Evolutionary conservation across 768 basidiomycete genomes (phyloP), one percentile per base, ranked within the genome.

Genomic region (Xerocomus potaroensis): DNA sequence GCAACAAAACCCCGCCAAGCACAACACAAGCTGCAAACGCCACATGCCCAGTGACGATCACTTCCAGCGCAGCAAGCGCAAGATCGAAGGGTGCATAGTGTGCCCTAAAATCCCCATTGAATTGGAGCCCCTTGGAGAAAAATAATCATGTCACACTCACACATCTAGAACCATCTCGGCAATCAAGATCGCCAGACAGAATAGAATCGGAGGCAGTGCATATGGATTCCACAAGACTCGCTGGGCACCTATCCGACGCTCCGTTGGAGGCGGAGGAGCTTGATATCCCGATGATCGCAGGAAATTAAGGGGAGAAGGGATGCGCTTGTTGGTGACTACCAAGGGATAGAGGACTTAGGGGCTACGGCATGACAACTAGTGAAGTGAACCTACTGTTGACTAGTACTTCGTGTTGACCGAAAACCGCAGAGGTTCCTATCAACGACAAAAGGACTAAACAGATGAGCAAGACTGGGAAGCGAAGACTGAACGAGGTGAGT

Each of bases 21-120:
- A 89, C 79, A 10, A 84, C 74, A 32, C 84, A 91, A 0, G 93
- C 86, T 2, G 84, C 80, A 62, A 93, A 95, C 0, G 96, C 87
- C 19, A 94, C 75, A 31, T 80, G 78, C 64, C 87, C 88, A 4
- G 92, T 95, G 14, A 88, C 69, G 10, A 84, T 61, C 0, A 92
- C 84, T 43, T 92, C 81, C 7, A 87, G 53, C 5, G 80, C 77
- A 0, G 96, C 91, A 32, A 96, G 71, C n/a, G 81, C 65, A n/a
- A 95, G 79, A 66, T 99, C 95, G n/a, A 83, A 78, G 1, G 76
- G 65, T 10, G 81, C 74, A 48, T 91, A 88, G 50, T 86, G 80
- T 12, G 68, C 46, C 29, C 45, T 47, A 31, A 19, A 2, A 16
- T 43, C 18, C 48, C 41, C 41, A 32, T 27, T 39, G 23, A n/a